These are phyloP conservation scores for Phytopythium montanum DNA, from an alignment of 352 stramenopile species.

Conservation along the genomic window DNA sequence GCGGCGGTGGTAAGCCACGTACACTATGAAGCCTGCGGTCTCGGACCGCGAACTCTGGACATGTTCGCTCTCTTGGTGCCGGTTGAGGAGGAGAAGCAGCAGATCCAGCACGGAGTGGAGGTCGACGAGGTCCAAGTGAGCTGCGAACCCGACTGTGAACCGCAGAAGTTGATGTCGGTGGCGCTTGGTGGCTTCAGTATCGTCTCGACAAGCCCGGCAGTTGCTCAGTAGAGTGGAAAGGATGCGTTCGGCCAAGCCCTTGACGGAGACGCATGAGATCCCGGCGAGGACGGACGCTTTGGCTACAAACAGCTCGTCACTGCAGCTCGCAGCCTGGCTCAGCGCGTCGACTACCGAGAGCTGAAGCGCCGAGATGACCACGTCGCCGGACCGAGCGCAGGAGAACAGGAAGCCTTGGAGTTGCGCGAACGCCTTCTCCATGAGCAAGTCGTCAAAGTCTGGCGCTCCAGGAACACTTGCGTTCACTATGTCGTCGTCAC, in stretches of 20 bases:
- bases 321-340: neutral
- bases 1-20: slow-evolving; percentile 31
- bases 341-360: slow-evolving; percentile 13
- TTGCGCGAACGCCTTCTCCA: slow-evolving; percentile 55
- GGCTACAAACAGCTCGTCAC: neutral
- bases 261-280: slow-evolving; percentile 33
- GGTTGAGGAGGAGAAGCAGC: slow-evolving; percentile 20
- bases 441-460: slow-evolving; percentile 47
- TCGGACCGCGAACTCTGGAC: neutral
- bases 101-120: slow-evolving; percentile 24
- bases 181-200: neutral
- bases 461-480: slow-evolving; percentile 2
- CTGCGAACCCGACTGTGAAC: slow-evolving; percentile 35
- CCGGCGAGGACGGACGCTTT: slow-evolving; percentile 1
- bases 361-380: slow-evolving; percentile 25
- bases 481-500: neutral
- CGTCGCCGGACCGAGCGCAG: slow-evolving; percentile 26
- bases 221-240: slow-evolving; percentile 14
- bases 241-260: slow-evolving; percentile 32
- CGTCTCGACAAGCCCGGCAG: neutral
- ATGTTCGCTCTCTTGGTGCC: slow-evolving; percentile 11
- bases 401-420: slow-evolving; percentile 57
- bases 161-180: slow-evolving; percentile 8
- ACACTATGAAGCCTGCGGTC: slow-evolving; percentile 35
- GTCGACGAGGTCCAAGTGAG: slow-evolving; percentile 37